Evolutionary conservation across 2,329 filamentous ascomycete species (phyloP).

Genomic region (Aspergillus arachidicola): DNA sequence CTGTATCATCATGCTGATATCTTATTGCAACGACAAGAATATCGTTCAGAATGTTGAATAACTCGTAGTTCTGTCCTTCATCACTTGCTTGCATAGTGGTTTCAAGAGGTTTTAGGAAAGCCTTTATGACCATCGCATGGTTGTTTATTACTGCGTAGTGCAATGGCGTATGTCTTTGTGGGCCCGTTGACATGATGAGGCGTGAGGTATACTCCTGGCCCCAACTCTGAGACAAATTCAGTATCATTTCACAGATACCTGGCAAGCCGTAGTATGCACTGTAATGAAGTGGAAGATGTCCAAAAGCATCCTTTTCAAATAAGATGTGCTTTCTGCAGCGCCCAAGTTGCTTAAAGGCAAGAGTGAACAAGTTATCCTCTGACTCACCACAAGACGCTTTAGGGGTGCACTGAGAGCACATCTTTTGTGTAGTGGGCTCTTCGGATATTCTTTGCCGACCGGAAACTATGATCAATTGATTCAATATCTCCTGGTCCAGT

Average conservation of each 20-base stretch:
- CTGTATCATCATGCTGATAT: slow-evolving; percentile 10
- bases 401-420: background rate
- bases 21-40: slow-evolving; percentile 11
- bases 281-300: slow-evolving; percentile 14
- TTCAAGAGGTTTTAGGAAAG: too few relatives aligned
- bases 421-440: background rate
- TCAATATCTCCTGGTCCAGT: slow-evolving; percentile 2
- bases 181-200: background rate
- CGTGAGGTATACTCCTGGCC: background rate
- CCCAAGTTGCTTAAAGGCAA: slow-evolving; percentile 3
- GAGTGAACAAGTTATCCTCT: background rate
- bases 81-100: too few relatives aligned
- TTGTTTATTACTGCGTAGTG: slow-evolving; percentile 16
- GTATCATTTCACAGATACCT: slow-evolving; percentile 2
- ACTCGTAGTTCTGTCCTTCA: too few relatives aligned
- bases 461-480: slow-evolving; percentile 3
- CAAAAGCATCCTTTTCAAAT: slow-evolving; percentile 6
- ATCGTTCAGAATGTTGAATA: background rate
- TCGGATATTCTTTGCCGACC: background rate
- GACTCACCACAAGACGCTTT: background rate
- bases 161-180: slow-evolving; percentile 4
- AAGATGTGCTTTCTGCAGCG: background rate
- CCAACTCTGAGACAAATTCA: background rate
- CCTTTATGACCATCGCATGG: background rate
- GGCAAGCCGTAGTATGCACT: slow-evolving; percentile 4